phyloP scores from a whole-genome alignment of 1,284 basidiomycete genomes.

The Boletus mariae region DNA sequence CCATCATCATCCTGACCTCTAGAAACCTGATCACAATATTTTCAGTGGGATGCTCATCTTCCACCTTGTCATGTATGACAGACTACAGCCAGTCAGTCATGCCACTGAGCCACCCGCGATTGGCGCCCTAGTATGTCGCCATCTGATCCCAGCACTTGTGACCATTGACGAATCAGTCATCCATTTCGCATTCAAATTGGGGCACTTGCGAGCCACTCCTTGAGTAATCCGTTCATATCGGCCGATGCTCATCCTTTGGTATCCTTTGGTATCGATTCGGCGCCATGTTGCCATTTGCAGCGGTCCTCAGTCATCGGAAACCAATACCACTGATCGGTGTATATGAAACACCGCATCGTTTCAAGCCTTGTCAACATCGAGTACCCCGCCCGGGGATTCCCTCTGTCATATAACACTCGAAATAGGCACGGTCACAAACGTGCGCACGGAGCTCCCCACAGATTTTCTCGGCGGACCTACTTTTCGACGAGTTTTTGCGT shows the following conservation, averaged over 20 bases:
- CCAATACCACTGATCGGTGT: background rate
- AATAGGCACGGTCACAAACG: constrained; percentile 9
- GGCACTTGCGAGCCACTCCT: background rate
- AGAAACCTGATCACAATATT: background rate
- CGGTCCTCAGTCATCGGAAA: background rate
- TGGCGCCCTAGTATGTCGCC: background rate
- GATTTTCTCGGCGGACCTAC: background rate
- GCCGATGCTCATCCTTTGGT: background rate
- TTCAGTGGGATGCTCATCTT: background rate
- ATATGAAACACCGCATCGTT: background rate
- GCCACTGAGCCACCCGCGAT: background rate
- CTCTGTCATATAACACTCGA: background rate
- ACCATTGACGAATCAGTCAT: background rate
- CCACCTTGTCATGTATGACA: background rate
- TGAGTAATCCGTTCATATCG: background rate
- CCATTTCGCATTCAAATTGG: background rate
- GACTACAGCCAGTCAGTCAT: background rate
- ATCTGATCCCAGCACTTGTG: background rate
- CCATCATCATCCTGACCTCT: background rate
- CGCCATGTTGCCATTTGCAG: background rate
- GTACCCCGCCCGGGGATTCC: background rate
- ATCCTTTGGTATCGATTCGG: background rate
- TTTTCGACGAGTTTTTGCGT: background rate
- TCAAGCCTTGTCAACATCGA: background rate
- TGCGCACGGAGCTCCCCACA: constrained; percentile 6